A percentile compares a stretch with the other conserved stretches of the same genome.
Conservation (phyloP, 371 early-diverging fungal genomes). For the Mucor indicus region DNA sequence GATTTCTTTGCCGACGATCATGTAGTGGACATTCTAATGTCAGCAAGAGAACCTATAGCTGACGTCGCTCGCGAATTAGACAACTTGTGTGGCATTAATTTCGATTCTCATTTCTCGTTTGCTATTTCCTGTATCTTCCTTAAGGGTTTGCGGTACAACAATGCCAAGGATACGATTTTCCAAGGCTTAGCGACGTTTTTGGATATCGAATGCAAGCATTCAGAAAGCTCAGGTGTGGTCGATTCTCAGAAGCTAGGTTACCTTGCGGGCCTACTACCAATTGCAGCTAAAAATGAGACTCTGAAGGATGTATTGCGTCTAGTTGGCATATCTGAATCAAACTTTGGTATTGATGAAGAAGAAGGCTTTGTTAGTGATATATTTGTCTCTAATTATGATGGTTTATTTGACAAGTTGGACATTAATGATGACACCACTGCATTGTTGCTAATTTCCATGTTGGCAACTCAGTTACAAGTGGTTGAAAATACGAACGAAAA, state of each 20-base stretch:
- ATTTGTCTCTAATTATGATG: constrained; percentile 42
- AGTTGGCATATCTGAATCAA: constrained; percentile 42
- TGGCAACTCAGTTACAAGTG: constrained; percentile 79
- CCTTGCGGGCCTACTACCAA: constrained; percentile 70
- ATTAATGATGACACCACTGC: constrained; percentile 70
- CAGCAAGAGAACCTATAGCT: constrained; percentile 70
- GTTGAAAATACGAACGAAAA: constrained; percentile 83
- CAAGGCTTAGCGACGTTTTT: constrained; percentile 70
- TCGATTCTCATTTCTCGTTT: constrained; percentile 84
- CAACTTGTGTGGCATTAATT: constrained; percentile 71
- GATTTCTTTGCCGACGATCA: constrained; percentile 71
- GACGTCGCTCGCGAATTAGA: constrained; percentile 73
- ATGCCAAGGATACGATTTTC: constrained; percentile 71
- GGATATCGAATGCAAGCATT: constrained; percentile 66
- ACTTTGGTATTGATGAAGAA: constrained; percentile 26
- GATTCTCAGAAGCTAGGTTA: constrained; percentile 71
- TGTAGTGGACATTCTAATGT: constrained; percentile 63
- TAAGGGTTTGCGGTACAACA: constrained; percentile 77
- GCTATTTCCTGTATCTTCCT: constrained; percentile 79
- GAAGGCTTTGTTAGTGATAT: constrained; percentile 45
- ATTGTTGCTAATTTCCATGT: constrained; percentile 69
- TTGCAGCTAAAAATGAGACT: constrained; percentile 61
- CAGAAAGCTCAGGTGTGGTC: constrained; percentile 5
- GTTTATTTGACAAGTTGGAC: constrained; percentile 64
- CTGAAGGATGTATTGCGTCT: constrained; percentile 61